phyloP scores from a whole-genome alignment of 768 basidiomycete species.

The Kwoniella sp. region DNA sequence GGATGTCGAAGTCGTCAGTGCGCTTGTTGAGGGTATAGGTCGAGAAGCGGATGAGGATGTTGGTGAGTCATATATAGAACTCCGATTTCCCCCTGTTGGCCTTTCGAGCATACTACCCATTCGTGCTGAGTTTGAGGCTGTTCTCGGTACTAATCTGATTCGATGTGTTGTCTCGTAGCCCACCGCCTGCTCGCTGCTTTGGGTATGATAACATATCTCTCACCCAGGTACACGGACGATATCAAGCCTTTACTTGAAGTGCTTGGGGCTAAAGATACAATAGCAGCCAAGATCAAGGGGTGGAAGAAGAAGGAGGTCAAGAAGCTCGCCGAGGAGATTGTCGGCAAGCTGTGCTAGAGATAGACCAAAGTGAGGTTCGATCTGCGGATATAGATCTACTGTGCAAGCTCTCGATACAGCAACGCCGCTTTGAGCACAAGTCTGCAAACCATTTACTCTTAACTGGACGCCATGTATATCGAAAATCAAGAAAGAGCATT shows the following conservation, averaged over 20 bases:
- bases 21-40: constrained; percentile 75
- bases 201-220: constrained; percentile 73
- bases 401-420: too few species aligned
- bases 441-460: too few species aligned
- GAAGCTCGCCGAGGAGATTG: constrained; percentile 65
- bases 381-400: too few species aligned
- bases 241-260: constrained; percentile 69
- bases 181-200: constrained; percentile 80
- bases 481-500: too few species aligned
- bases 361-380: too few species aligned
- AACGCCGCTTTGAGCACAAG: too few species aligned
- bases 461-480: too few species aligned
- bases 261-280: constrained; percentile 64
- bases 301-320: constrained; percentile 69
- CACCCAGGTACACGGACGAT: constrained; percentile 67
- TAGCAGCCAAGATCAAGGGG: constrained; percentile 59
- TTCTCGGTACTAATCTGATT: not conserved
- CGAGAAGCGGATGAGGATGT: constrained; percentile 79
- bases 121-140: too few species aligned
- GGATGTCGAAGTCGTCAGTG: constrained; percentile 81
- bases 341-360: constrained; percentile 29
- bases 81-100: too few species aligned
- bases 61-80: constrained; percentile 61
- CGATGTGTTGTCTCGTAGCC: constrained; percentile 59
- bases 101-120: too few species aligned